A percentile compares a stretch with the other conserved stretches of the same genome.
phyloP scores from a whole-genome alignment of 148 eudicot species.

The Vaccinium darrowii region DNA sequence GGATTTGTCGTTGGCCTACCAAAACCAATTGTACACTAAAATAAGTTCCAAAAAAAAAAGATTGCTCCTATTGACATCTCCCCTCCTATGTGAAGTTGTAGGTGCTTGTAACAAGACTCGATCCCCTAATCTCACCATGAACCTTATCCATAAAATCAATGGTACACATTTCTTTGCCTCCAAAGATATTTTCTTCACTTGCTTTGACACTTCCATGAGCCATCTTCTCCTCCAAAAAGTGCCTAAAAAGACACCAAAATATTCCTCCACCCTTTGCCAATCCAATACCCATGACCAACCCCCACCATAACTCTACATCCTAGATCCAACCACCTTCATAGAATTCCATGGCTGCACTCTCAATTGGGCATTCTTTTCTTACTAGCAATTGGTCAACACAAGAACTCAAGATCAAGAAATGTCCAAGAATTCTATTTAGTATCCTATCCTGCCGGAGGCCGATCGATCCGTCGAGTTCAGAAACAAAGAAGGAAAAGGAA shows the following conservation, averaged over 20 bases:
- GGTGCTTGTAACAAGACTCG: neutral
- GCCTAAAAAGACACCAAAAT: neutral
- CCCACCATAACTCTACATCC: constrained; percentile 6
- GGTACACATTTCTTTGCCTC: neutral
- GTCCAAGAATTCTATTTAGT: constrained; percentile 17
- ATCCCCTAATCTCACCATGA: neutral
- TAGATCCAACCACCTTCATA: neutral
- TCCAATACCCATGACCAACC: neutral
- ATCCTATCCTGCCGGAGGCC: constrained; percentile 30
- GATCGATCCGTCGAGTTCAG: constrained; percentile 14
- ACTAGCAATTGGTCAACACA: constrained; percentile 20
- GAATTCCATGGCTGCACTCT: constrained; percentile 46
- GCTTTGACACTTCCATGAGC: neutral
- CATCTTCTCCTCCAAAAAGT: constrained; percentile 15
- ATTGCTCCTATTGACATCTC: neutral
- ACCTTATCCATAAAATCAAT: constrained; percentile 2
- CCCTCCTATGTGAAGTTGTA: neutral
- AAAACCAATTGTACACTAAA: too few relatives aligned
- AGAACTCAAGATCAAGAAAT: constrained; percentile 16
- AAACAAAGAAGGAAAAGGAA: constrained; percentile 22
- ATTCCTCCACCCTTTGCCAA: neutral
- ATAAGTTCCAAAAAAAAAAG: neutral
- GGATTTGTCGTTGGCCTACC: too few relatives aligned
- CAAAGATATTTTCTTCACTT: neutral
- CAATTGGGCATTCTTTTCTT: constrained; percentile 24